Conservation (phyloP, 805 yeast species). For the Hanseniaspora thailandica region DNA sequence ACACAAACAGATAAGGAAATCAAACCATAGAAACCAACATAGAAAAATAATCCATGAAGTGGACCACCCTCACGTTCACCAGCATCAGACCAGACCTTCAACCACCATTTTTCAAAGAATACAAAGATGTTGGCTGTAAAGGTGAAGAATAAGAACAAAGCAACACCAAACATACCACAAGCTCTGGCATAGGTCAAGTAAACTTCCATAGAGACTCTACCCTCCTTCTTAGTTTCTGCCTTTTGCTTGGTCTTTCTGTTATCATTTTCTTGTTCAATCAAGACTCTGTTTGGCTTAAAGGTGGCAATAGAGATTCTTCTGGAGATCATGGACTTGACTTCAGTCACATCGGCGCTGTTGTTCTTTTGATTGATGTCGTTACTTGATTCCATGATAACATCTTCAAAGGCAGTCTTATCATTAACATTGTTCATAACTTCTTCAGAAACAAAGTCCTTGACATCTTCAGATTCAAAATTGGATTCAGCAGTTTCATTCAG, state of each 20-base stretch:
- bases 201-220: slow-evolving; percentile 45
- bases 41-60: slow-evolving; percentile 31
- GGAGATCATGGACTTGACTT: slow-evolving; percentile 17
- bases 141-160: slow-evolving; percentile 30
- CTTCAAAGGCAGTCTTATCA: slow-evolving; percentile 3
- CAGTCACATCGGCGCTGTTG: neutral
- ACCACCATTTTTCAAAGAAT: slow-evolving; percentile 46
- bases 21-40: slow-evolving; percentile 42
- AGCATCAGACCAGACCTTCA: slow-evolving; percentile 58
- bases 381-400: neutral
- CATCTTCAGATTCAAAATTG: slow-evolving; percentile 16
- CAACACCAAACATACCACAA: slow-evolving; percentile 42
- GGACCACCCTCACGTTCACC: slow-evolving; percentile 30
- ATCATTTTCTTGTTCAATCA: slow-evolving; percentile 23
- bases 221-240: slow-evolving; percentile 44
- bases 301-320: slow-evolving; percentile 59
- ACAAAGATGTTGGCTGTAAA: slow-evolving; percentile 30
- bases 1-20: slow-evolving; percentile 45
- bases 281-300: slow-evolving; percentile 34
- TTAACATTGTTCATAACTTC: slow-evolving; percentile 2
- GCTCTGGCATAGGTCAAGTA: slow-evolving; percentile 48
- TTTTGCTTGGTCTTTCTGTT: slow-evolving; percentile 35
- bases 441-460: slow-evolving; percentile 3
- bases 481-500: slow-evolving; percentile 20
- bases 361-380: neutral